A percentile compares a stretch with the other conserved stretches of the same genome.
These are phyloP conservation scores for Vigna angularis DNA, from an alignment of 306 rosid species.

Conservation along the genomic window DNA sequence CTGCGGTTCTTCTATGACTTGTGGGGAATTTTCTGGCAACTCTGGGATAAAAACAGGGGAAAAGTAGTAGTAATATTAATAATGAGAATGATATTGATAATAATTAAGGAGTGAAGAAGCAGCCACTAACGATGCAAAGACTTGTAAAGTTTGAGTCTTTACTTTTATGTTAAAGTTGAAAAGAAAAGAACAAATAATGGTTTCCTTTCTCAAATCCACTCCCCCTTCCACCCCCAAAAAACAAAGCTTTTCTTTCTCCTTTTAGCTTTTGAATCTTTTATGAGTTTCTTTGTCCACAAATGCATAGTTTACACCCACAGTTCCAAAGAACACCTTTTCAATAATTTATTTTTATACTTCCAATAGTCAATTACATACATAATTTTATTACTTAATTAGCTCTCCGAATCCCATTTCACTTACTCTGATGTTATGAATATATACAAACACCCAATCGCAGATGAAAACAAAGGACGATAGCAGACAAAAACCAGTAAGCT, in stretches of 20 bases:
- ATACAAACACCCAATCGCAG: slow-evolving; percentile 20
- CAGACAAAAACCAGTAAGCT: slow-evolving; percentile 81
- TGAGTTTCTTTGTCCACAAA: slow-evolving; percentile 49
- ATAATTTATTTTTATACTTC: slow-evolving; percentile 19
- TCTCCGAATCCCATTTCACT: slow-evolving; percentile 45
- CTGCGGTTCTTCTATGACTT: slow-evolving; percentile 57
- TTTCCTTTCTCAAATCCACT: slow-evolving; percentile 48
- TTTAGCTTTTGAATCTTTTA: slow-evolving; percentile 64
- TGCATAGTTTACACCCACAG: slow-evolving; percentile 49
- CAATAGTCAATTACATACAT: slow-evolving; percentile 10
- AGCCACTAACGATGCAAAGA: slow-evolving; percentile 40
- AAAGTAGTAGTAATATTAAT: neutral
- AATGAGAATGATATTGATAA: neutral
- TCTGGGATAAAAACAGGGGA: slow-evolving; percentile 40
- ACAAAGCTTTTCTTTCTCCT: slow-evolving; percentile 49
- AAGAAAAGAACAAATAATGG: slow-evolving; percentile 58
- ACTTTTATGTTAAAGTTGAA: slow-evolving; percentile 52
- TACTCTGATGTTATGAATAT: slow-evolving; percentile 32
- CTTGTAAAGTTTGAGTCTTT: slow-evolving; percentile 48
- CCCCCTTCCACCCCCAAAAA: slow-evolving; percentile 33
- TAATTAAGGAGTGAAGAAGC: slow-evolving; percentile 33
- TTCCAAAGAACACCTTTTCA: slow-evolving; percentile 45
- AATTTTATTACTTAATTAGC: slow-evolving; percentile 49
- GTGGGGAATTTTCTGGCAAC: slow-evolving; percentile 57
- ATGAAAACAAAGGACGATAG: slow-evolving; percentile 54